Conservation (phyloP, 2,329 filamentous ascomycete genomes). For the Diaporthe citrichinensis region DNA sequence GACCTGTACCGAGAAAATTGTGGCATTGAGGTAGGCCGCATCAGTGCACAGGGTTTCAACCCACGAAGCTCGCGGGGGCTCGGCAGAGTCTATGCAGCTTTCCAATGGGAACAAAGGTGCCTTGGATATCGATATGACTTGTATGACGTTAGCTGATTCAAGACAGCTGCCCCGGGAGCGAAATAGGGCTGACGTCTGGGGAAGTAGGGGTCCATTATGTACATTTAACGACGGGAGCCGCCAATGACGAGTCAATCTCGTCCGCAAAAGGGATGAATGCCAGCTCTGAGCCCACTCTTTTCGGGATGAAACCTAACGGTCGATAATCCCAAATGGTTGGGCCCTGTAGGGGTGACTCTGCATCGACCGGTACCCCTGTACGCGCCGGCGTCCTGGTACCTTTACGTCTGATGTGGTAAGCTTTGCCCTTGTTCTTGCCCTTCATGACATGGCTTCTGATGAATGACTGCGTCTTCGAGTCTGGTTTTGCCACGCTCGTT, state of each 20-base stretch:
- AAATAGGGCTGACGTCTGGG: not conserved
- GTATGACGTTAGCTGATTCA: not conserved
- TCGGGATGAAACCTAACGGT: conserved; percentile 36
- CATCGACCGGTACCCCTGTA: conserved; percentile 22
- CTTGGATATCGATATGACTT: conserved; percentile 52
- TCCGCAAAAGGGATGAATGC: conserved; percentile 48
- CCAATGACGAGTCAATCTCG: conserved; percentile 46
- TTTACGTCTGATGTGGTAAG: conserved; percentile 33
- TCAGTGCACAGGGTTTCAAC: conserved; percentile 51
- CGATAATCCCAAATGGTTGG: not conserved
- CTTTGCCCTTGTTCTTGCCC: conserved; percentile 56
- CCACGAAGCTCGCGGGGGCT: conserved; percentile 45
- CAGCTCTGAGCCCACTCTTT: conserved; percentile 43
- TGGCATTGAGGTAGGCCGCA: conserved; percentile 53
- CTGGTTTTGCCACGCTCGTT: conserved; percentile 47
- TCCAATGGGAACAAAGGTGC: conserved; percentile 52
- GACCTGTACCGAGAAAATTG: conserved; percentile 51
- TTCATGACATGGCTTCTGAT: conserved; percentile 60
- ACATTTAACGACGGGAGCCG: conserved; percentile 50
- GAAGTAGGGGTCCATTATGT: conserved; percentile 14
- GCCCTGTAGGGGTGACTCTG: not conserved
- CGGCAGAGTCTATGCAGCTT: conserved; percentile 49
- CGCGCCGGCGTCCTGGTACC: not conserved
- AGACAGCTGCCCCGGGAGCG: not conserved
- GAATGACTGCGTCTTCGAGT: conserved; percentile 51